Percentiles rank a stretch among this genome's conserved stretches.
Evolutionary conservation across 805 yeast genomes (phyloP).

Genomic region (Middelhovenomyces tepae): DNA sequence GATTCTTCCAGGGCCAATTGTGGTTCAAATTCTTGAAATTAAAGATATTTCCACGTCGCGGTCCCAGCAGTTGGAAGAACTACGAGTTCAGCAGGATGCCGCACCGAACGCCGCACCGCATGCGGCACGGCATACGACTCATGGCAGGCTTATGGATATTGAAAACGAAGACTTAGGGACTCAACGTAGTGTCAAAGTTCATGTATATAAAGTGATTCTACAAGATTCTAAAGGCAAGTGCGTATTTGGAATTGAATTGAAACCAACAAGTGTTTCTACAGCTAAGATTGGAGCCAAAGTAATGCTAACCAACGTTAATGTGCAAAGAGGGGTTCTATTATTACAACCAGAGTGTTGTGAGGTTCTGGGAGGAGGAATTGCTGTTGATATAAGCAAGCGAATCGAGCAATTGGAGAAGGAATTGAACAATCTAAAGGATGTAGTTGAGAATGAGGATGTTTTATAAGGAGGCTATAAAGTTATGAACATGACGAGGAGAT

Average conservation of each 20-base stretch:
- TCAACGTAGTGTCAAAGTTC: conserved; percentile 5
- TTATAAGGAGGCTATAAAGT: not conserved
- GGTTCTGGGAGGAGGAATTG: conserved; percentile 12
- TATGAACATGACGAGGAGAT: too few species aligned
- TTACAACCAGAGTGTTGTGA: conserved; percentile 5
- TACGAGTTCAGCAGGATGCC: conserved; percentile 7
- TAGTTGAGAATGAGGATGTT: not conserved
- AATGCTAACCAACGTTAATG: conserved; percentile 3
- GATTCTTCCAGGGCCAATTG: conserved; percentile 10
- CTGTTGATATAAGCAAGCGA: not conserved
- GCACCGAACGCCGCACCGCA: conserved; percentile 7
- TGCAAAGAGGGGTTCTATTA: conserved; percentile 13
- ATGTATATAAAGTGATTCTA: conserved; percentile 10
- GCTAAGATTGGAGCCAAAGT: conserved; percentile 6
- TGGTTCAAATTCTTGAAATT: conserved; percentile 17
- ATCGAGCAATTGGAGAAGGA: not conserved
- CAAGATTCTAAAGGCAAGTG: conserved; percentile 14
- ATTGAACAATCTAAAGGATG: not conserved
- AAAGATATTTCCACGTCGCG: conserved; percentile 21
- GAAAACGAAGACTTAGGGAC: conserved; percentile 1
- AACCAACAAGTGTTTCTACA: conserved; percentile 7
- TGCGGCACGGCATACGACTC: conserved; percentile 2
- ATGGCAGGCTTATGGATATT: conserved; percentile 2
- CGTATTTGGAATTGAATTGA: conserved; percentile 8
- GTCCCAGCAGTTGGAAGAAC: conserved; percentile 22